Conservation (phyloP, 306 rosid genomes). For the Cucumis melo region DNA sequence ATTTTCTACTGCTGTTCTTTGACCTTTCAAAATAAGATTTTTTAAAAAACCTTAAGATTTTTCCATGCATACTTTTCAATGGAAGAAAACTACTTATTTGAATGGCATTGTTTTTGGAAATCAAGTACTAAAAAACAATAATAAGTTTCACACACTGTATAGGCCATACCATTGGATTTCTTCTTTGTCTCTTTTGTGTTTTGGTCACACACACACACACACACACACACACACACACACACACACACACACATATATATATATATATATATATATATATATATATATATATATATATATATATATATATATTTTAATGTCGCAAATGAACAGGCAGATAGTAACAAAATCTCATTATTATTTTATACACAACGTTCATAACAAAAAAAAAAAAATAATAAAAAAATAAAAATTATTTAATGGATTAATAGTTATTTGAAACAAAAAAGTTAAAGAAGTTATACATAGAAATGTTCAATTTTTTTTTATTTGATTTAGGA, state of each 20-base stretch:
- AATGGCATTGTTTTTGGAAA: not conserved
- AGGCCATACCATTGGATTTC: conserved; percentile 2
- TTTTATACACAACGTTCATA: not conserved
- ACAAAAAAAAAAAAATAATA: not conserved
- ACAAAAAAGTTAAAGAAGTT: not conserved
- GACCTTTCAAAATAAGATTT: not conserved
- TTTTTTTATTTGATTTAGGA: not conserved
- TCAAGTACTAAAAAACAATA: not conserved
- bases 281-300: no score
- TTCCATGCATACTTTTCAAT: not conserved
- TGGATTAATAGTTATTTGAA: no score
- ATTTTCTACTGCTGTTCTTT: not conserved
- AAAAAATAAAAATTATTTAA: no score
- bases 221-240: no score
- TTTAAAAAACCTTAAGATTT: not conserved
- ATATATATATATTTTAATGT: not conserved
- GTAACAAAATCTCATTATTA: not conserved
- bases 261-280: no score
- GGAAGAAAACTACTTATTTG: not conserved
- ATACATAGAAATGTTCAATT: not conserved
- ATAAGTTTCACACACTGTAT: not conserved
- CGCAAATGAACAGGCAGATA: not conserved
- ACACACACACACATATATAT: no score
- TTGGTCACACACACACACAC: no score
- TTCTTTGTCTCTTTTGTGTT: not conserved